phyloP scores from a whole-genome alignment of 441 rosid genomes.

The Erysimum cheiri region DNA sequence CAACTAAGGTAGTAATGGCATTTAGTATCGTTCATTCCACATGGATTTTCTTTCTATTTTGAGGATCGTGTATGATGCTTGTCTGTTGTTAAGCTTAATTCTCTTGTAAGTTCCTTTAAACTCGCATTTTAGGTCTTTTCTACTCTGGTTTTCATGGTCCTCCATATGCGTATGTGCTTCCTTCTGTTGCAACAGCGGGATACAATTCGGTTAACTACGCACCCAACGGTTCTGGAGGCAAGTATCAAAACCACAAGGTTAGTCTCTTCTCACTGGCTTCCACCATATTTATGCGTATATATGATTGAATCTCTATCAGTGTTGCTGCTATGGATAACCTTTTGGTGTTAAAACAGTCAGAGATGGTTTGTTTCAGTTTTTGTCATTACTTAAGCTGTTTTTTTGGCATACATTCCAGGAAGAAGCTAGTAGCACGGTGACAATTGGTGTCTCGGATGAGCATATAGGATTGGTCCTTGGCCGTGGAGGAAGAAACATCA shows the following conservation, averaged over 20 bases:
- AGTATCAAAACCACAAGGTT: slow-evolving; percentile 91
- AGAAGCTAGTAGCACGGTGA: slow-evolving; percentile 70
- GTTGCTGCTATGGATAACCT: slow-evolving; percentile 6
- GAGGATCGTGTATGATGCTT: slow-evolving; percentile 18
- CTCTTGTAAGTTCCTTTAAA: slow-evolving; percentile 53
- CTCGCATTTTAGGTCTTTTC: slow-evolving; percentile 63
- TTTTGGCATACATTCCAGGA: slow-evolving; percentile 60
- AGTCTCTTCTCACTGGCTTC: slow-evolving; percentile 37
- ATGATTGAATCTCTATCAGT: slow-evolving; percentile 1
- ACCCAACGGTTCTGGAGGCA: slow-evolving; percentile 76
- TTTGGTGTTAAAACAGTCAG: slow-evolving; percentile 18
- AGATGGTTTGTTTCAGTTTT: not conserved
- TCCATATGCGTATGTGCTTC: slow-evolving; percentile 69
- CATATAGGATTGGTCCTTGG: slow-evolving; percentile 95
- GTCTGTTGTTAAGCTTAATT: slow-evolving; percentile 41
- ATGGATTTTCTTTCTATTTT: not conserved
- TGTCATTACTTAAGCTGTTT: slow-evolving; percentile 11
- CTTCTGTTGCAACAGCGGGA: slow-evolving; percentile 82
- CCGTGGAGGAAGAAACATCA: slow-evolving; percentile 95
- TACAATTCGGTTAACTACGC: slow-evolving; percentile 73
- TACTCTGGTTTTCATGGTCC: slow-evolving; percentile 76
- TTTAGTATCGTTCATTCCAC: slow-evolving; percentile 12
- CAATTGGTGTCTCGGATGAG: slow-evolving; percentile 90
- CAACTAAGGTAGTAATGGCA: slow-evolving; percentile 29
- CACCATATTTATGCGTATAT: slow-evolving; percentile 20